Base-by-base conservation (phyloP, 768 basidiomycete species). In the Sporobolomyces roseus region DNA sequence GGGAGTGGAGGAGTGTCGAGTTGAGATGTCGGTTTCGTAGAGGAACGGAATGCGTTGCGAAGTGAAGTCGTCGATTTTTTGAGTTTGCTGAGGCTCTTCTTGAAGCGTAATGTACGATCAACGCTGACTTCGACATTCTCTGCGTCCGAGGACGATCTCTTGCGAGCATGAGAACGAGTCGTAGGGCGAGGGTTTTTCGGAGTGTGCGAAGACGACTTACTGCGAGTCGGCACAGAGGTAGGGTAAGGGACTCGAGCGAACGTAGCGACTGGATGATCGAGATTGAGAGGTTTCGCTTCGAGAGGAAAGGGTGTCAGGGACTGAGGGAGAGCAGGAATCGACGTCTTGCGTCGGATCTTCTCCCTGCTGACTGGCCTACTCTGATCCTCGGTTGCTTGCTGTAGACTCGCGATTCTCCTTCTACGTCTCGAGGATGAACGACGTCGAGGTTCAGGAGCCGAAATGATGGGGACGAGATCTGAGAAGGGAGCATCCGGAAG, bases 11-110 rank as follows among this genome's bases (percentile, higher is more conserved):
- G n/a, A n/a, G n/a, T n/a, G n/a, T n/a, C n/a, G n/a, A n/a, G n/a
- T n/a, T n/a, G 30, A 52, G 53, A 17, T 33, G 21, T 19, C 14
- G 30, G 53, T 33, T 23, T 36, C 9, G 19, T 54, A 9, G 30
- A 23, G 12, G 32, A 33, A 7, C 19, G 16, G 29, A 54, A 54
- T 6, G 53, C 53, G 35, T 54, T 54, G 8, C 53, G 53, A 32
- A 54, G 53, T 6, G 53, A 33, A 19, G n/a, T 14, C n/a, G 53
- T 54, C 53, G 53, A 54, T 32, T 54, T 32, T n/a, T 36, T 54
- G 32, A 54, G 53, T 33, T 54, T 54, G 53, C 6, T 23, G 30
- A 54, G 33, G 36, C 53, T 54, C 53, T 54, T 32, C 32, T 33
- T 30, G 17, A 54, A 23, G 5, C 33, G 53, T n/a, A 35, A 23